Base-by-base conservation (phyloP, 106 monocot species). In the Hemerocallis citrina region DNA sequence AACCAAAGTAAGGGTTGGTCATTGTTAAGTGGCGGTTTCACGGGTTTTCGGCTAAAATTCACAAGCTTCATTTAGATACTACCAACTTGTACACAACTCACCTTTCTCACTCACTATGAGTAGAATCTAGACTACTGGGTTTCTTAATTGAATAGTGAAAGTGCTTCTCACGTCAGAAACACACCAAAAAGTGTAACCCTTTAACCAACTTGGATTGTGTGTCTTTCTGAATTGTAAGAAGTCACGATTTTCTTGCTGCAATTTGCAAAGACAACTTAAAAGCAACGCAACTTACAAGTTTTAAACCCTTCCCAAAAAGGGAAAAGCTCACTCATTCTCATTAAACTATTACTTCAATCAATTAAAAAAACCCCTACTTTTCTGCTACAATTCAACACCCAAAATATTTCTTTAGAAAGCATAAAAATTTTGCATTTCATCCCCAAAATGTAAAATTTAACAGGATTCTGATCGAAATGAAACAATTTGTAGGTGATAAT, bases 1-100 rank as follows among this genome's bases (percentile, higher is more conserved):
- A 81, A 69, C 81, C 39, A 81, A 49, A 27, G 41, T 64, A 73
- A 41, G 19, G 55, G 68, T 58, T 42, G 68, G 55, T 52, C n/a
- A n/a, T n/a, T n/a, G n/a, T n/a, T n/a, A n/a, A 41, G 23, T 36
- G 5, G 50, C n/a, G 5, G 50, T 13, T n/a, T 81, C 81, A 76
- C 76, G 65, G 68, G 65, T n/a, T 39, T 40, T 40, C 22, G 59
- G 12, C 59, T 39, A 59, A 5, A 68, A 34, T 44, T 58, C 33
- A 44, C 68, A 46, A 45, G 19, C 32, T 21, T 21, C 55, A 57
- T 46, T 43, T 31, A 6, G 16, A 59, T 38, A 59, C 7, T 40
- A 48, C 68, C 68, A 68, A 34, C 68, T 46, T 46, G 24, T 68
- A 46, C n/a, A n/a, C n/a, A 33, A 46, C 68, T 46, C 43, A 59